phyloP scores from a whole-genome alignment of 1,284 basidiomycete genomes.

The Puccinia triticina region DNA sequence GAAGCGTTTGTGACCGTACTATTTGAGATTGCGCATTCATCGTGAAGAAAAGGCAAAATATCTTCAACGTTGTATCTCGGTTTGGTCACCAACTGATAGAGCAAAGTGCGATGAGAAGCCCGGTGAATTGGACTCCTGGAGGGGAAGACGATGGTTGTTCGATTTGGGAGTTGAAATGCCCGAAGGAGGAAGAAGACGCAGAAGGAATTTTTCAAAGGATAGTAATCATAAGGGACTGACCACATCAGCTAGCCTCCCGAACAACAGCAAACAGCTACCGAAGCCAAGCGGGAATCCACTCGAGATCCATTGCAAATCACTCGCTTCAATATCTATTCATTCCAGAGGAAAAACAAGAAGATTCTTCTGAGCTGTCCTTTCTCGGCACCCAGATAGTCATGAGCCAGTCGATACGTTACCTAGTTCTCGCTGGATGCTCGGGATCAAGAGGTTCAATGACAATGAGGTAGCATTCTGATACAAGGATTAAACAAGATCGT shows the following conservation, averaged over 20 bases:
- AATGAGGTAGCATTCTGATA: slow-evolving; percentile 32
- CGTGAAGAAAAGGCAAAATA: too few species aligned
- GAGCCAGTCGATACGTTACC: neutral
- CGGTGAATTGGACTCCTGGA: neutral
- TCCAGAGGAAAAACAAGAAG: neutral
- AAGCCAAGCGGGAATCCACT: slow-evolving; percentile 32
- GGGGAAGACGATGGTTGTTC: neutral
- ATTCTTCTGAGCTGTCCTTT: neutral
- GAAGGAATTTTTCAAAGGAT: neutral
- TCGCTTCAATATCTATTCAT: slow-evolving; percentile 26
- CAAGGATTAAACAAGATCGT: neutral
- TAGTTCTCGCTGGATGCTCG: slow-evolving; percentile 46
- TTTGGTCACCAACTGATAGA: neutral
- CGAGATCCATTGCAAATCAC: slow-evolving; percentile 37
- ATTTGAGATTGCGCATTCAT: too few species aligned
- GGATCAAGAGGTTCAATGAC: slow-evolving; percentile 39
- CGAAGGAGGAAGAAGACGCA: neutral
- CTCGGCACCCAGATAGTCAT: neutral
- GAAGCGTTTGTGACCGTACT: slow-evolving; percentile 44
- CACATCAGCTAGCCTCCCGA: slow-evolving; percentile 42
- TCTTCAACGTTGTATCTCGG: too few species aligned
- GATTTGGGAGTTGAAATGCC: neutral
- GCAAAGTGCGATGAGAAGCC: neutral
- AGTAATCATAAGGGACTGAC: slow-evolving; percentile 7
- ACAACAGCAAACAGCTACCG: slow-evolving; percentile 34